A percentile compares a stretch with the other conserved stretches of the same genome.
Conservation (phyloP, 345 rosid species). For the Eutrema japonicum region DNA sequence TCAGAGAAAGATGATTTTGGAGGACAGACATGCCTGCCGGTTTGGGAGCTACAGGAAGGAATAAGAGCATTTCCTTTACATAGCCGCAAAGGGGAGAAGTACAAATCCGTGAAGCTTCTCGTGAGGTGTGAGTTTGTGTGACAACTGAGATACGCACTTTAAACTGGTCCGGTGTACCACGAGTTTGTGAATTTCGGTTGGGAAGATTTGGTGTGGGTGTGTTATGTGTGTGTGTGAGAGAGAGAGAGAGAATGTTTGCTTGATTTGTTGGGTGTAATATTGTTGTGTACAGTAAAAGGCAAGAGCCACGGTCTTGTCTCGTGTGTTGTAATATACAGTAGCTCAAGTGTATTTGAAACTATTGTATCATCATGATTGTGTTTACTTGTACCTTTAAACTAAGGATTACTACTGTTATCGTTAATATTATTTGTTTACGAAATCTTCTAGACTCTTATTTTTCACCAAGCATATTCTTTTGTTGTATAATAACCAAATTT, state of each 20-base stretch:
- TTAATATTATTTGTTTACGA: background rate
- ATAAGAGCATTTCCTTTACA: constrained; percentile 71
- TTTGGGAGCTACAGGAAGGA: constrained; percentile 68
- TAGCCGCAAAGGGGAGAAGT: constrained; percentile 58
- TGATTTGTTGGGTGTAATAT: constrained; percentile 38
- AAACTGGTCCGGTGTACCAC: background rate
- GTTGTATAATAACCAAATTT: no score
- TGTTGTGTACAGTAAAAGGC: constrained; percentile 21
- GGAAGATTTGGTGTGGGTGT: constrained; percentile 21
- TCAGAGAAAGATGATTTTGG: constrained; percentile 93
- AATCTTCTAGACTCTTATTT: background rate
- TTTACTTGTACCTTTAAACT: background rate
- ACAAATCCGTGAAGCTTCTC: constrained; percentile 75
- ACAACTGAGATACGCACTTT: constrained; percentile 9
- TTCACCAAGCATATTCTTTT: background rate
- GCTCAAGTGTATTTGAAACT: constrained; percentile 12
- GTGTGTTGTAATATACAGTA: constrained; percentile 8
- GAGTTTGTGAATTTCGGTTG: constrained; percentile 24
- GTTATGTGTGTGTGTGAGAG: constrained; percentile 4
- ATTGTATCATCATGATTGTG: background rate
- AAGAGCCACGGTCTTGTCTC: constrained; percentile 27
- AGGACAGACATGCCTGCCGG: constrained; percentile 85
- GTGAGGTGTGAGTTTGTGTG: constrained; percentile 64
- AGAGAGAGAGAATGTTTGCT: constrained; percentile 17
- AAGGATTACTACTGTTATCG: background rate